Base-by-base conservation (phyloP, 345 rosid species). In the Erucastrum elatum region DNA sequence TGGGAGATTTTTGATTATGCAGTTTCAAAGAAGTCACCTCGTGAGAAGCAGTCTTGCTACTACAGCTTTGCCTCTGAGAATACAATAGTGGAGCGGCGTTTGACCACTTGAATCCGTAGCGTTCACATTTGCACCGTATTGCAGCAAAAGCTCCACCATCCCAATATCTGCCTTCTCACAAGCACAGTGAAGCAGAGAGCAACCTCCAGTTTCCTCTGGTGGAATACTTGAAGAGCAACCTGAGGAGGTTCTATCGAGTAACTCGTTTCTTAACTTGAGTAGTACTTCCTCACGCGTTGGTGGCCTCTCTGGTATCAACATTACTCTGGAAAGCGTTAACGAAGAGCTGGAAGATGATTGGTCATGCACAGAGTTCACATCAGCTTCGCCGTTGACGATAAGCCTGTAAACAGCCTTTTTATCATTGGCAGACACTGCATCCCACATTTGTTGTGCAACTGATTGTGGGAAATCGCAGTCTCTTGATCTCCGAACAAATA, bases 131-230 rank as follows among this genome's bases (percentile, higher is more conserved):
- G 99, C 95, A 74, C 98, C 97, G 58, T 93, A 96, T 74, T 96
- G 99, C 41, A 96, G 84, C 15, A 96, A 91, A 80, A 93, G 97
- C 84, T 96, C 99, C 12, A 94, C 82, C 99, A 96, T 93, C 71
- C 98, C 98, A 46, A 96, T 85, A 73, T 96, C 99, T 11, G 91
- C 90, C 49, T 89, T 86, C 86, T 94, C 98, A 84, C 97, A 96
- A 66, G 99, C 98, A 59, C 95, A 97, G 83, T 96, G 97, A 76
- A 96, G 94, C 71, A 93, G 85, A 53, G 97, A 79, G 80, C 95
- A 87, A 27, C 99, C 98, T 73, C 87, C 86, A 16, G 85, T 75
- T 70, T 83, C 88, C 3, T 90, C 97, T 33, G 87, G 84, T 4
- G 80, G 82, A 51, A 87, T 75, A 84, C 82, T 87, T 72, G 85